Evolutionary conservation across 1,284 basidiomycete genomes (phyloP).

Genomic region (Spongispora temasekensis): DNA sequence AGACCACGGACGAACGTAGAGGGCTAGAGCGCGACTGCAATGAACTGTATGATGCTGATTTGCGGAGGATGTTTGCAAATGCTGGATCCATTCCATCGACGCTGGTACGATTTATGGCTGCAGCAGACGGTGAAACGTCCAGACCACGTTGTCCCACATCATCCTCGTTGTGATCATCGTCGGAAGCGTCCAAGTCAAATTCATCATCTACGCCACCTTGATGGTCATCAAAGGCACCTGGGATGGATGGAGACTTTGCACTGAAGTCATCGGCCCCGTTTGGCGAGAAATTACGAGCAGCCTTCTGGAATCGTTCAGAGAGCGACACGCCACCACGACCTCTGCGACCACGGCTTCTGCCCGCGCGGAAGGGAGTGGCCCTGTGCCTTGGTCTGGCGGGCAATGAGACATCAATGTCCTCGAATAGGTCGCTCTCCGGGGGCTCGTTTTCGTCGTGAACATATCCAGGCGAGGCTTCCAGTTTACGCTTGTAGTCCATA

Average conservation of each 20-base stretch:
- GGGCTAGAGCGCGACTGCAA: conserved; percentile 53
- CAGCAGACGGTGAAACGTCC: conserved; percentile 40
- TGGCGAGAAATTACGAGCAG: conserved; percentile 52
- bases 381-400: conserved; percentile 29
- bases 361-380: conserved; percentile 40
- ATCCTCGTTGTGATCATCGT: conserved; percentile 43
- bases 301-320: conserved; percentile 62
- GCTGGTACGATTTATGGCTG: conserved; percentile 58
- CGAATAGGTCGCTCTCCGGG: conserved; percentile 45
- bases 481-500: conserved; percentile 60
- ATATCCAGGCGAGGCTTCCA: conserved; percentile 43
- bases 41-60: conserved; percentile 57
- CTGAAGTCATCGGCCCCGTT: conserved; percentile 48
- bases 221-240: conserved; percentile 39
- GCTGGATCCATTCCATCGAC: conserved; percentile 84
- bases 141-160: conserved; percentile 39
- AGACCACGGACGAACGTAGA: conserved; percentile 54
- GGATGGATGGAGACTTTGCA: conserved; percentile 44
- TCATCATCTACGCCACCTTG: conserved; percentile 43
- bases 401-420: conserved; percentile 40
- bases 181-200: conserved; percentile 28
- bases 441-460: conserved; percentile 45
- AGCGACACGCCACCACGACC: conserved; percentile 58
- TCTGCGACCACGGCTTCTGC: conserved; percentile 38
- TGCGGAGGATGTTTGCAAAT: conserved; percentile 74